A percentile compares a stretch with the other conserved stretches of the same genome.
Evolutionary conservation across 257 asterid genomes (phyloP).

Genomic region (Ehretia macrophylla): DNA sequence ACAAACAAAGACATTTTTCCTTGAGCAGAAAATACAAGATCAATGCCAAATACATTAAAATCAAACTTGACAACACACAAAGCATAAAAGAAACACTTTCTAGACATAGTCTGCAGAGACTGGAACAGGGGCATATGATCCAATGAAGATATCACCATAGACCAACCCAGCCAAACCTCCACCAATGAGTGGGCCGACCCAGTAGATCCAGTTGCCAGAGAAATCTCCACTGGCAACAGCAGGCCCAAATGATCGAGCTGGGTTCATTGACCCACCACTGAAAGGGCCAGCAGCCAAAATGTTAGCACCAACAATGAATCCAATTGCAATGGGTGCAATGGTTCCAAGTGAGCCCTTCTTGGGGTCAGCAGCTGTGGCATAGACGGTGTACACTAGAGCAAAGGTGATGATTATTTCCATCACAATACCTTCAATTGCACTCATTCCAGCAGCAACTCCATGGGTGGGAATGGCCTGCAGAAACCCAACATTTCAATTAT

Average conservation of each 20-base stretch:
- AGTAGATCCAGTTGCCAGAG: conserved; percentile 52
- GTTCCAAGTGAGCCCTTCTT: conserved; percentile 62
- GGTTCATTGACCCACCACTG: conserved; percentile 81
- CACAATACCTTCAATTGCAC: conserved; percentile 45
- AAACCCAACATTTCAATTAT: background rate
- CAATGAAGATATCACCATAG: conserved; percentile 53
- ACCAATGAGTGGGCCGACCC: conserved; percentile 81
- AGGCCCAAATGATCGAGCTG: conserved; percentile 79
- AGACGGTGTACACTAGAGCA: conserved; percentile 66
- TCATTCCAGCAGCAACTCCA: conserved; percentile 47
- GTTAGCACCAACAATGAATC: conserved; percentile 72
- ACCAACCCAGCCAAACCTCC: conserved; percentile 73
- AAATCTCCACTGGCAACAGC: conserved; percentile 58
- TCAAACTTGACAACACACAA: background rate
- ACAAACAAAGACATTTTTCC: background rate
- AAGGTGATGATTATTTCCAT: conserved; percentile 68
- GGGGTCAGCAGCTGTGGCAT: conserved; percentile 83
- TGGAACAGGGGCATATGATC: conserved; percentile 33
- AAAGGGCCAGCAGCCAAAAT: conserved; percentile 79
- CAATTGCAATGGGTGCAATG: conserved; percentile 74
- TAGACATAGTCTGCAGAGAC: conserved; percentile 34
- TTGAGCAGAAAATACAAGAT: conserved; percentile 8
- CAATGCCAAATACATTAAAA: conserved; percentile 1
- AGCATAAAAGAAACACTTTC: background rate
- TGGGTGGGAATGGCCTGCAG: conserved; percentile 66